Conservation (phyloP, 2,329 filamentous ascomycete genomes). For the Exophiala bonariae region DNA sequence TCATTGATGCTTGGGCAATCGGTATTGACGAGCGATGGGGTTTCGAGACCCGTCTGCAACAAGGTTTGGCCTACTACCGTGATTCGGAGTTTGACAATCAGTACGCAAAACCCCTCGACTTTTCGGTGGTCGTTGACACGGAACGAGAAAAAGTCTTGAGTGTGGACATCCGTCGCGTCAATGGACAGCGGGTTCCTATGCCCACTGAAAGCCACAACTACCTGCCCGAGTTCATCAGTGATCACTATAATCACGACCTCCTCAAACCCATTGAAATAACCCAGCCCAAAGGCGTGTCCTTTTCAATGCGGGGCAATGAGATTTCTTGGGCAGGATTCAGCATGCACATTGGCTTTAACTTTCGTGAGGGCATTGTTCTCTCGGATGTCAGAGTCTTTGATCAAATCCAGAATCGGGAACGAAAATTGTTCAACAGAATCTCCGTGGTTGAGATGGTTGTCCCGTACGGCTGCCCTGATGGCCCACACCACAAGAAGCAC, state of each 20-base stretch:
- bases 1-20: slow-evolving; percentile 95
- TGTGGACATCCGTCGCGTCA: slow-evolving; percentile 70
- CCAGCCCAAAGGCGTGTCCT: slow-evolving; percentile 84
- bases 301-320: slow-evolving; percentile 70
- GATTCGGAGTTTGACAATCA: slow-evolving; percentile 84
- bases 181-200: slow-evolving; percentile 71
- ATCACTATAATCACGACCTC: slow-evolving; percentile 73
- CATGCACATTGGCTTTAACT: slow-evolving; percentile 91
- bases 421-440: slow-evolving; percentile 82
- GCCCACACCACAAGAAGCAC: slow-evolving; percentile 47
- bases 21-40: slow-evolving; percentile 89
- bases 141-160: slow-evolving; percentile 74
- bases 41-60: slow-evolving; percentile 74
- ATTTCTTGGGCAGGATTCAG: slow-evolving; percentile 92
- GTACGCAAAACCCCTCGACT: slow-evolving; percentile 87
- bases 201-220: slow-evolving; percentile 75
- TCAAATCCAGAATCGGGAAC: slow-evolving; percentile 62
- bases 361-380: slow-evolving; percentile 83
- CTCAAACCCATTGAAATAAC: slow-evolving; percentile 85
- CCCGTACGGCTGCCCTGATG: slow-evolving; percentile 59
- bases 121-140: slow-evolving; percentile 85
- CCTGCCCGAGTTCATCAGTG: slow-evolving; percentile 69
- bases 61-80: slow-evolving; percentile 95
- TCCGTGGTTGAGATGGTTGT: slow-evolving; percentile 93
- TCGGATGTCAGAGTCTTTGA: slow-evolving; percentile 89